A percentile compares a stretch with the other conserved stretches of the same genome.
These are phyloP conservation scores for Yamadazyma sp. DNA, from an alignment of 805 yeast genomes.

Conservation along the genomic window DNA sequence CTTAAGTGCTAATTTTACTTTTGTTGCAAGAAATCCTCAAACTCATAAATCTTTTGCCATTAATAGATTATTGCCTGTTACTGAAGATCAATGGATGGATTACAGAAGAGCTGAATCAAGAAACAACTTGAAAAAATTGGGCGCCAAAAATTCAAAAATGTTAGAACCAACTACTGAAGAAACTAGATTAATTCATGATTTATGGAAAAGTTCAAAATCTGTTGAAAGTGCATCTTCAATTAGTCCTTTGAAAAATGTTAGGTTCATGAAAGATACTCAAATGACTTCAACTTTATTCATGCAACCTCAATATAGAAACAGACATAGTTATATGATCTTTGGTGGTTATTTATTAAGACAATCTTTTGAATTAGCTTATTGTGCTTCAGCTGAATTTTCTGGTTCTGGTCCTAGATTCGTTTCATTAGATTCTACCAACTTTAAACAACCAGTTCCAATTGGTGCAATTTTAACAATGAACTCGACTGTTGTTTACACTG, in stretches of 20 bases:
- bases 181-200: conserved; percentile 66
- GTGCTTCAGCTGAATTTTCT: conserved; percentile 87
- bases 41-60: conserved; percentile 89
- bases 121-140: conserved; percentile 79
- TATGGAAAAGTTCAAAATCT: conserved; percentile 53
- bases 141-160: conserved; percentile 62
- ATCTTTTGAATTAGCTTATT: conserved; percentile 89
- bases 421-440: conserved; percentile 85
- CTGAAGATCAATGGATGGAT: conserved; percentile 76
- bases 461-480: conserved; percentile 84
- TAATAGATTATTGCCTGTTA: conserved; percentile 72
- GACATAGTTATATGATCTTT: conserved; percentile 91
- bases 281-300: conserved; percentile 78
- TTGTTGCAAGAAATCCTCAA: conserved; percentile 91
- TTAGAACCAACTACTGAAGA: conserved; percentile 69
- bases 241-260: conserved; percentile 27
- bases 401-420: conserved; percentile 85
- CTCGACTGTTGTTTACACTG: conserved; percentile 84
- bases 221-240: conserved; percentile 19
- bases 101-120: conserved; percentile 87
- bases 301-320: conserved; percentile 96
- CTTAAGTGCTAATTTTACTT: conserved; percentile 87
- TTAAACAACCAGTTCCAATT: conserved; percentile 93
- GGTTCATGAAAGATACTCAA: conserved; percentile 68
- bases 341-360: conserved; percentile 94